A percentile compares a stretch with the other conserved stretches of the same genome.
Evolutionary conservation across 2,329 filamentous ascomycete species (phyloP).

Genomic region (Aspergillus neotritici): DNA sequence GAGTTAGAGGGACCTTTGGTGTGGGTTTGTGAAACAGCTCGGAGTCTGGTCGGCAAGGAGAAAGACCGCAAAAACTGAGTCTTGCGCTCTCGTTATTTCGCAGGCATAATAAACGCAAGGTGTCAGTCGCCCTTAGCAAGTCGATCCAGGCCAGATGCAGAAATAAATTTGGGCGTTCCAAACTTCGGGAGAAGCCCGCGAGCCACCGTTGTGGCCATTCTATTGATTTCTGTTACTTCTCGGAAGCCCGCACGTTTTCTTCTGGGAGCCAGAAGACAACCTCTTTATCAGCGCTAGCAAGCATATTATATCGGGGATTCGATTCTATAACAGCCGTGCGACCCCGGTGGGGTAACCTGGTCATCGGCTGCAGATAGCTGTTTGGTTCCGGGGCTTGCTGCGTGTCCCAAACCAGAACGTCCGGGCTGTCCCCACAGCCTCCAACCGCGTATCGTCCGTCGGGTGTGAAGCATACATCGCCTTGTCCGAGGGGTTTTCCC

Average conservation of each 20-base stretch:
- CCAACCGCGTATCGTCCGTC: slow-evolving; percentile 86
- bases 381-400: slow-evolving; percentile 52
- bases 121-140: no score
- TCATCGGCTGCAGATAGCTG: slow-evolving; percentile 44
- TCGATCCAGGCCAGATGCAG: no score
- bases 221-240: slow-evolving; percentile 23
- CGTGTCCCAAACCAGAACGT: slow-evolving; percentile 83
- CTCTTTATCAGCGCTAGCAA: slow-evolving; percentile 84
- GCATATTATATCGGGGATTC: slow-evolving; percentile 86
- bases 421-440: slow-evolving; percentile 62
- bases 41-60: slow-evolving; percentile 63
- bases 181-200: no score
- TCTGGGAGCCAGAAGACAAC: slow-evolving; percentile 73
- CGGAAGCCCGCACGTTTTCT: slow-evolving; percentile 36
- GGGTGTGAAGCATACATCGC: slow-evolving; percentile 82
- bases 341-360: slow-evolving; percentile 44
- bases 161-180: no score
- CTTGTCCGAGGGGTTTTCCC: slow-evolving; percentile 49
- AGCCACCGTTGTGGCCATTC: no score
- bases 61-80: slow-evolving; percentile 40
- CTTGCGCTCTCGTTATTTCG: background rate
- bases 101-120: background rate
- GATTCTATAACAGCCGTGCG: slow-evolving; percentile 71
- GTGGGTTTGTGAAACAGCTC: slow-evolving; percentile 60
- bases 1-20: slow-evolving; percentile 54